Evolutionary conservation across 768 basidiomycete species (phyloP).

Genomic region (Tephrocybe sp.): DNA sequence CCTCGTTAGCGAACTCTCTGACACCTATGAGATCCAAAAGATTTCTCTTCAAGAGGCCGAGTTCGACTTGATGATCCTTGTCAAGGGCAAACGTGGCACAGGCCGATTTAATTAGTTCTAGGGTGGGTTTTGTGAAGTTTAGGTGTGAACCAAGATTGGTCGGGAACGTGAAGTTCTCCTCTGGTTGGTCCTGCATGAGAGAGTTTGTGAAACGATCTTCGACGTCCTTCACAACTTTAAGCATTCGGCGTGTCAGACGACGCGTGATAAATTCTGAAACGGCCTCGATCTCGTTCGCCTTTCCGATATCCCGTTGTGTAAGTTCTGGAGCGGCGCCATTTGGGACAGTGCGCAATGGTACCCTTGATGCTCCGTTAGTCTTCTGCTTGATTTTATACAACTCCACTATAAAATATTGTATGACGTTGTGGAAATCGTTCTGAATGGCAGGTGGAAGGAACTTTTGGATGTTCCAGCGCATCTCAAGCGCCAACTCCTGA

Average conservation of each 20-base stretch:
- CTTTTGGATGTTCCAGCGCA: conserved; percentile 89
- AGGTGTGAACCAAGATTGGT: conserved; percentile 84
- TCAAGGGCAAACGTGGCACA: conserved; percentile 82
- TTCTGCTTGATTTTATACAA: conserved; percentile 74
- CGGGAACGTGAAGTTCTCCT: conserved; percentile 74
- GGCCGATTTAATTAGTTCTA: conserved; percentile 87
- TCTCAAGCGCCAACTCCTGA: conserved; percentile 67
- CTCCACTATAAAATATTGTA: conserved; percentile 85
- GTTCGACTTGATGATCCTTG: conserved; percentile 80
- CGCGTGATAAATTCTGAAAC: conserved; percentile 76
- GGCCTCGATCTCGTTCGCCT: conserved; percentile 64
- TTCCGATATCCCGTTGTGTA: conserved; percentile 65
- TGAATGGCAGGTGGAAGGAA: conserved; percentile 88
- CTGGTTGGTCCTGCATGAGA: conserved; percentile 47
- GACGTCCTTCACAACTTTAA: conserved; percentile 64
- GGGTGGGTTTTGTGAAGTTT: conserved; percentile 69
- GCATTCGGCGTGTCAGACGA: conserved; percentile 75
- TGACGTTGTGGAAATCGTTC: conserved; percentile 63
- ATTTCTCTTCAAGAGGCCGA: conserved; percentile 86
- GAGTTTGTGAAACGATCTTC: conserved; percentile 61
- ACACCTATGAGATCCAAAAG: conserved; percentile 85
- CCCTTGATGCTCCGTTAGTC: conserved; percentile 54
- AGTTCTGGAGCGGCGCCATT: conserved; percentile 64
- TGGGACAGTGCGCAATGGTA: conserved; percentile 65
- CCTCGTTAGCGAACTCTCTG: conserved; percentile 83